Base-by-base conservation (phyloP, 179 eudicot genomes). In the Sideroxylon spinosum region DNA sequence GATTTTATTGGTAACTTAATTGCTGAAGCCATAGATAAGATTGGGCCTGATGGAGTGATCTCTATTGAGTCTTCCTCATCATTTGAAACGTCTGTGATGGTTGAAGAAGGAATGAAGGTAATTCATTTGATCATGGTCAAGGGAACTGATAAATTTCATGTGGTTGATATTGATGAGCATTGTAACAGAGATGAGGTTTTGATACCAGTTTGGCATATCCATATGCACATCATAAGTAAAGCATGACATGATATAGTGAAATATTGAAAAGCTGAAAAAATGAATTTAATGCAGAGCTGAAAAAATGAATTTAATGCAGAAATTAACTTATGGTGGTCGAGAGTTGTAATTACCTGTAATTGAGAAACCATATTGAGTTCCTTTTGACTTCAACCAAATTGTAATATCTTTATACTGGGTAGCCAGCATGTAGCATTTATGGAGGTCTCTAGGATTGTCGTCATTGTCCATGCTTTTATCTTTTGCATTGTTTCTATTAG, bases 91-190 rank as follows among this genome's bases (percentile, higher is more conserved):
- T 85, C 81, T 76, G 76, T 94, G 78, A 82, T 83, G 32, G 81
- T 94, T 75, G 98, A 93, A 85, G 98, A 94, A 85, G 98, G 97
- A 87, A 90, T 94, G 98, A 91, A 93, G 98, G 98, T 93, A 85
- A 79, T 55, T 20, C 60, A 56, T 50, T 73, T 76, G 60, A 29
- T 65, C 57, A 32, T 61, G 23, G 63, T 78, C 29, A 29, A 14
- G 17, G 46, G 50, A 50, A 57, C 75, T 74, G 61, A 64, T 52
- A 49, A n/a, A 11, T 28, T 28, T 25, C 26, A 37, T 44, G 11
- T 78, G 59, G 44, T 61, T 3, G 17, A 56, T 25, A 73, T 44
- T 74, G 77, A 25, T 32, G 1, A 7, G 4, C 14, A 68, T 26
- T 50, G 25, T 74, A 48, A 25, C 48, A 13, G 19, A 46, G 49